These are phyloP conservation scores for Erysimum cheiri DNA, from an alignment of 441 rosid species.

Conservation along the genomic window DNA sequence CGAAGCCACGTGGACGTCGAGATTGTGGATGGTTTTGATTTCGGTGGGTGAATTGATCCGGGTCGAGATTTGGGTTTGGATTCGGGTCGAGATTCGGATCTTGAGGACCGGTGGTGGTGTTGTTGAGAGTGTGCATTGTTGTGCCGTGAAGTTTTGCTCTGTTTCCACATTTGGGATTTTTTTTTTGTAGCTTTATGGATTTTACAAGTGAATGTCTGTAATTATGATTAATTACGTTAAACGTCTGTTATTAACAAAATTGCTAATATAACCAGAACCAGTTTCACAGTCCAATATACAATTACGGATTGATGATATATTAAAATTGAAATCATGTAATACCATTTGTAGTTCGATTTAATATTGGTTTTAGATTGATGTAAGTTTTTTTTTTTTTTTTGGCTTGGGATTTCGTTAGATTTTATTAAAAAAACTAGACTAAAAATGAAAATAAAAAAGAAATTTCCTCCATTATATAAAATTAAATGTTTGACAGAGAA, in stretches of 20 bases:
- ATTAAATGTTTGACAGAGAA: no score
- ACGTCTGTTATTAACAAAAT: background rate
- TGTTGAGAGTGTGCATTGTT: conserved; percentile 40
- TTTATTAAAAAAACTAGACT: no score
- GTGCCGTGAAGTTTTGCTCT: conserved; percentile 6
- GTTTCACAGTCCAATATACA: no score
- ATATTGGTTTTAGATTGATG: no score
- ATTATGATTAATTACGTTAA: conserved; percentile 11
- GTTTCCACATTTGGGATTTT: conserved; percentile 15
- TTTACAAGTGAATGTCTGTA: conserved; percentile 9
- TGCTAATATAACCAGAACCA: background rate
- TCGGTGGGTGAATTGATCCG: conserved; percentile 32
- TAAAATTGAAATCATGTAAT: no score
- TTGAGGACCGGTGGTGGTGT: conserved; percentile 38
- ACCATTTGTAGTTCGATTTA: no score
- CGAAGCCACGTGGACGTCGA: conserved; percentile 93
- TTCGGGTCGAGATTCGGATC: conserved; percentile 39
- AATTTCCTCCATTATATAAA: no score
- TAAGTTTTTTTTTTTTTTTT: no score
- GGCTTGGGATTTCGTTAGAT: no score
- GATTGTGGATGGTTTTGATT: conserved; percentile 50
- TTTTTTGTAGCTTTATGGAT: conserved; percentile 22
- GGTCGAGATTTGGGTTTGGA: conserved; percentile 26
- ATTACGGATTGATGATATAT: no score
- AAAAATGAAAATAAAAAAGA: no score